Evolutionary conservation across 306 rosid species (phyloP).

Genomic region (cucumber (Cucumis sativus)): DNA sequence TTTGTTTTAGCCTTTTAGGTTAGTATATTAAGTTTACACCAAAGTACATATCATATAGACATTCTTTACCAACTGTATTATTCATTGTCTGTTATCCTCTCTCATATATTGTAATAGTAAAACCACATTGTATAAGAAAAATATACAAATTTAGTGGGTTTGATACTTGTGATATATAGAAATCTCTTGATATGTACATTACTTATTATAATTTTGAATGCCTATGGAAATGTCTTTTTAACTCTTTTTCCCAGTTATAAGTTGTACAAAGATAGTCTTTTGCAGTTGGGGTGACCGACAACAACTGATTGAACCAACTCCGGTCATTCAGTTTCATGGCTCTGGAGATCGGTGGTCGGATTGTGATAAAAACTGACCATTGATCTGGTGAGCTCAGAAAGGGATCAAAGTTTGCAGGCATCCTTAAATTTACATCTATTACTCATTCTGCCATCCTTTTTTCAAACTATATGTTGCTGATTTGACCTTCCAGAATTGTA

Average conservation of each 20-base stretch:
- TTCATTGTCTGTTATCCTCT: background rate
- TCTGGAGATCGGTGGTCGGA: too few relatives aligned
- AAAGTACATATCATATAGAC: background rate
- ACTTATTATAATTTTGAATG: background rate
- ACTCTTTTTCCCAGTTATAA: too few relatives aligned
- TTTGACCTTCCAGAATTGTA: background rate
- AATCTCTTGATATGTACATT: background rate
- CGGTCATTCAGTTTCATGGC: too few relatives aligned
- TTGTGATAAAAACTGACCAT: too few relatives aligned
- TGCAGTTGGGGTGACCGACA: too few relatives aligned
- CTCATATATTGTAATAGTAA: background rate
- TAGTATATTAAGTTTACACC: background rate
- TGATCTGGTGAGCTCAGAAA: too few relatives aligned
- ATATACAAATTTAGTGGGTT: background rate
- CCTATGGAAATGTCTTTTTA: background rate
- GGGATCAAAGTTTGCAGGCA: background rate
- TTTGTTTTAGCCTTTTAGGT: background rate
- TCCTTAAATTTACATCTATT: background rate
- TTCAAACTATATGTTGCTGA: background rate
- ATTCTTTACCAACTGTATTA: background rate
- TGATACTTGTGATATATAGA: background rate
- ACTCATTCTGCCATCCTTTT: background rate
- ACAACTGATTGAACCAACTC: too few relatives aligned
- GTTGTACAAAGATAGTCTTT: too few relatives aligned
- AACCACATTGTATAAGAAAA: background rate